Evolutionary conservation across 2,329 filamentous ascomycete genomes (phyloP).

Genomic region (Hansfordia pulvinata): DNA sequence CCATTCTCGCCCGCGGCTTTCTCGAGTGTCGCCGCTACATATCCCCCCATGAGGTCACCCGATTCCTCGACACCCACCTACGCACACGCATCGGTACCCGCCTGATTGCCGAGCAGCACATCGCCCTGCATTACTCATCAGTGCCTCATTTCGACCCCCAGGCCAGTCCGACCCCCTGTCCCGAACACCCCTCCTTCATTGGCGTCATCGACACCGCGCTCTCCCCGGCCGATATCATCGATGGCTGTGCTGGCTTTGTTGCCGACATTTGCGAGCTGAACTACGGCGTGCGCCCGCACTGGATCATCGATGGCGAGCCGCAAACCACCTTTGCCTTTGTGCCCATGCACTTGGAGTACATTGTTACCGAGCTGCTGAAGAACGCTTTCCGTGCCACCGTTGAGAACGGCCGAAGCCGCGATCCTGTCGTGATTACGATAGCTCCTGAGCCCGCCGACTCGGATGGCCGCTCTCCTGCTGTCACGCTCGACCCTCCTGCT

Average conservation of each 20-base stretch:
- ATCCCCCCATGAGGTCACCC: constrained; percentile 65
- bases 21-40: constrained; percentile 90
- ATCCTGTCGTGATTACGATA: constrained; percentile 86
- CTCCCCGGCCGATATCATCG: constrained; percentile 67
- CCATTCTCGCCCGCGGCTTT: constrained; percentile 81
- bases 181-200: constrained; percentile 56
- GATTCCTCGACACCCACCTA: constrained; percentile 86
- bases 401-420: constrained; percentile 63
- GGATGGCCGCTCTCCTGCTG: constrained; percentile 7
- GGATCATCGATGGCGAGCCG: constrained; percentile 73
- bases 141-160: constrained; percentile 55
- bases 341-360: constrained; percentile 94
- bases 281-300: constrained; percentile 73
- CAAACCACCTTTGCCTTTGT: constrained; percentile 87
- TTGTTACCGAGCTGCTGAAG: constrained; percentile 90
- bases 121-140: constrained; percentile 65
- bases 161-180: constrained; percentile 33
- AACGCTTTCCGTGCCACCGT: constrained; percentile 92
- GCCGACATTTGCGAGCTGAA: constrained; percentile 94
- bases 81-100: constrained; percentile 88
- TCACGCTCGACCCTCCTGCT: constrained; percentile 21
- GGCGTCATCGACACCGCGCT: constrained; percentile 91
- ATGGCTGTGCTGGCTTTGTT: constrained; percentile 78
- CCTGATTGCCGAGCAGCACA: constrained; percentile 90
- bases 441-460: constrained; percentile 46